Percentiles rank a stretch among this genome's conserved stretches.
phyloP scores from a whole-genome alignment of 2,329 filamentous ascomycete species.

The Curvularia hawaiiensis region DNA sequence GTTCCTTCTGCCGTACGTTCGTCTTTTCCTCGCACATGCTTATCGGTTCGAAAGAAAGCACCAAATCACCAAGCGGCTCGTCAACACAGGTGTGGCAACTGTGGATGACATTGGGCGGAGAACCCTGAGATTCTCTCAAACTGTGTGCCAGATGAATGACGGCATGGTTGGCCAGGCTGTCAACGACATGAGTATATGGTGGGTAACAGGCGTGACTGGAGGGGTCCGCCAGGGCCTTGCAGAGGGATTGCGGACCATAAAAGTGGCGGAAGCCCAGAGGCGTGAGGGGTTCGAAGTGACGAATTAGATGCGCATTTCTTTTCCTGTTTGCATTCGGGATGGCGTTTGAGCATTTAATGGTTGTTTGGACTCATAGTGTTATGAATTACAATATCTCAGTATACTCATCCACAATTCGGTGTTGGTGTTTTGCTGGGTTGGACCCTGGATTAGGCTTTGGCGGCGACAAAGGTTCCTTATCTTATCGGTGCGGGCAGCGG shows the following conservation, averaged over 20 bases:
- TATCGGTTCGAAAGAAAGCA: slow-evolving; percentile 71
- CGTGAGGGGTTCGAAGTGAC: slow-evolving; percentile 11
- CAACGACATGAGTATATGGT: slow-evolving; percentile 63
- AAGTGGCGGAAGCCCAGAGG: slow-evolving; percentile 21
- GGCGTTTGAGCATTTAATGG: slow-evolving; percentile 4
- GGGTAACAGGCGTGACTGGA: slow-evolving; percentile 66
- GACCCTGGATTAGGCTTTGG: neutral
- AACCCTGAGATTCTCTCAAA: slow-evolving; percentile 58
- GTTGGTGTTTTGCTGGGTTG: neutral
- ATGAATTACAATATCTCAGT: neutral
- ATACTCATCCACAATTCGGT: neutral
- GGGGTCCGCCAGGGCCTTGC: slow-evolving; percentile 69
- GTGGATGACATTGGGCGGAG: slow-evolving; percentile 60
- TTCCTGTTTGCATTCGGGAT: neutral
- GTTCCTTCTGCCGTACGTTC: slow-evolving; percentile 66
- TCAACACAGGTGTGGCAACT: slow-evolving; percentile 58
- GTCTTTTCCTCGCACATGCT: slow-evolving; percentile 58
- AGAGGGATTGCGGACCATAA: slow-evolving; percentile 58
- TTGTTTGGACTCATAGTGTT: neutral
- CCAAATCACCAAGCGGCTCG: slow-evolving; percentile 64
- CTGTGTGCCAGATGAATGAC: slow-evolving; percentile 65
- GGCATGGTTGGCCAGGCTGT: slow-evolving; percentile 67
- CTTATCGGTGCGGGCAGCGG: slow-evolving; percentile 25
- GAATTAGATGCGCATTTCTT: neutral
- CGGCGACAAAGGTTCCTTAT: slow-evolving; percentile 9